Evolutionary conservation across 139 green algal species (phyloP).

Genomic region (Closterium sp.): DNA sequence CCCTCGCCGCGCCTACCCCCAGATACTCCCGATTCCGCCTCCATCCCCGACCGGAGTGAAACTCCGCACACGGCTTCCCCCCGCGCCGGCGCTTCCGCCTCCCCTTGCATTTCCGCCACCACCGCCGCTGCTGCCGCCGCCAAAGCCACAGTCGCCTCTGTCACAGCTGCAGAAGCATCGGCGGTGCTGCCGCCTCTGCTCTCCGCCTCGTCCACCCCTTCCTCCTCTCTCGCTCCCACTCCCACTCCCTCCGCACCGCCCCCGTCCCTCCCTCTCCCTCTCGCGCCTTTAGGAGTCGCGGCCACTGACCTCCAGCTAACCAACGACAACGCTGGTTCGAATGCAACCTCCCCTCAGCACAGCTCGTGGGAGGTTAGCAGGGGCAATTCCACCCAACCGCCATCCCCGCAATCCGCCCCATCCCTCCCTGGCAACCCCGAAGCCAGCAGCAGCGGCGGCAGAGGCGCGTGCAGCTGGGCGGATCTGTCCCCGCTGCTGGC

Average conservation of each 20-base stretch:
- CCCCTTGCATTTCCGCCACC: neutral
- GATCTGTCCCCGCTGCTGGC: neutral
- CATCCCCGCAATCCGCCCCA: neutral
- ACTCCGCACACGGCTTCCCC: neutral
- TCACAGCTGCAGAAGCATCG: neutral
- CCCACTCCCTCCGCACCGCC: neutral
- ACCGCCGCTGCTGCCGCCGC: no score
- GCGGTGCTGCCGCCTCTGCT: neutral
- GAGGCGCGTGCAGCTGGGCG: neutral
- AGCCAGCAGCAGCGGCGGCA: neutral
- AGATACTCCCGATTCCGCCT: neutral
- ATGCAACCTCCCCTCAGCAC: neutral
- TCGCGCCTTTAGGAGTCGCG: neutral
- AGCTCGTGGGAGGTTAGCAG: neutral
- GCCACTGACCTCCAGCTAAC: no score
- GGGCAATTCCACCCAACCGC: neutral
- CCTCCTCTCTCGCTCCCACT: neutral
- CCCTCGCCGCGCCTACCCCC: neutral
- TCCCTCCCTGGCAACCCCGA: neutral
- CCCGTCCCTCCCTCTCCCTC: no score
- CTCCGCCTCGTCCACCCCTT: neutral
- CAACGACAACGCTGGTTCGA: no score
- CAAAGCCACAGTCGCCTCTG: neutral
- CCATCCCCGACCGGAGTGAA: neutral
- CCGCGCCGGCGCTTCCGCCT: neutral